Evolutionary conservation across 352 stramenopile species (phyloP).

Genomic region (Phytophthora europaea): DNA sequence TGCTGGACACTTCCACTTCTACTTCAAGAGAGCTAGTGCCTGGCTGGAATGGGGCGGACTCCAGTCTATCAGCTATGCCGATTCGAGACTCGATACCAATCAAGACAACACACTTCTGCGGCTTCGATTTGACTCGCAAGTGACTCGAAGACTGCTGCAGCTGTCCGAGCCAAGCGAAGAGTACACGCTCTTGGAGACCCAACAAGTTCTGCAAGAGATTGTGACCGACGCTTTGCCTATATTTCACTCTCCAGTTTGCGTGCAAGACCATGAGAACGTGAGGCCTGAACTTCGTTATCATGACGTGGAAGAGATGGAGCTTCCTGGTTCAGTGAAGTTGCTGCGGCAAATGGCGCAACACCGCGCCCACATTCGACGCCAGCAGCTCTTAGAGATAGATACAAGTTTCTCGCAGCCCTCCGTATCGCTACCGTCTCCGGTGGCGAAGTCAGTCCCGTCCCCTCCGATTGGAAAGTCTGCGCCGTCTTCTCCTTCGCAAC

Average conservation of each 20-base stretch:
- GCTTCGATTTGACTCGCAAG: constrained; percentile 50
- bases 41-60: constrained; percentile 41
- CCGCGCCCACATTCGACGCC: constrained; percentile 55
- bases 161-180: constrained; percentile 41
- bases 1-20: constrained; percentile 43
- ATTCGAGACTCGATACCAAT: neutral
- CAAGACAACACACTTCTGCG: constrained; percentile 4
- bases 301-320: constrained; percentile 66
- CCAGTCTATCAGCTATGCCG: neutral
- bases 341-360: constrained; percentile 58
- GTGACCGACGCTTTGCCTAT: constrained; percentile 44
- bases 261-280: constrained; percentile 23
- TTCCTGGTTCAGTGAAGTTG: constrained; percentile 49
- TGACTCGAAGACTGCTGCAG: constrained; percentile 60
- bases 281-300: constrained; percentile 33
- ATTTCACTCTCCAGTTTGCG: constrained; percentile 34
- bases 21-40: constrained; percentile 51
- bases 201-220: constrained; percentile 48
- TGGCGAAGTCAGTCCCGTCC: neutral
- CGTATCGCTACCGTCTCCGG: neutral
- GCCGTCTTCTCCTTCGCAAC: constrained; percentile 25
- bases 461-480: constrained; percentile 19
- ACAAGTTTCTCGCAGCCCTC: neutral
- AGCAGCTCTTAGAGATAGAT: constrained; percentile 39
- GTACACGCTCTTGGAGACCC: constrained; percentile 39